Evolutionary conservation across 2,329 filamentous ascomycete species (phyloP).

Genomic region (Lecanicillium sp.): DNA sequence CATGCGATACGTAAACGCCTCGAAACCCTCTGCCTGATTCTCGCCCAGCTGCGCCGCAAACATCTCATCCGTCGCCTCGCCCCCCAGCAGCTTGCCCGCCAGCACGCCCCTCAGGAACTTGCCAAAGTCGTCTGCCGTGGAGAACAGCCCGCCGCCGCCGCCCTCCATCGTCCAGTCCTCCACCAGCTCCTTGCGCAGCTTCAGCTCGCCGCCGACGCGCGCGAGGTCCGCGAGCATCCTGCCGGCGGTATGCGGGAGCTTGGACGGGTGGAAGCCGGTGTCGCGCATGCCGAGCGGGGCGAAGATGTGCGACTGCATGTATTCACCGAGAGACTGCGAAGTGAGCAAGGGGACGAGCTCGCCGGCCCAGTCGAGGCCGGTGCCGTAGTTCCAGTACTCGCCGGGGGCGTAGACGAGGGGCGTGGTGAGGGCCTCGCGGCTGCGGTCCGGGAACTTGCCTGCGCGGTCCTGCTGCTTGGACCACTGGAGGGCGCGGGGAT

Average conservation of each 20-base stretch:
- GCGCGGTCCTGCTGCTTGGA: slow-evolving; percentile 28
- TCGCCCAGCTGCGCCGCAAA: slow-evolving; percentile 36
- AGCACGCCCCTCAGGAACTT: slow-evolving; percentile 30
- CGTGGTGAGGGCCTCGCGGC: slow-evolving; percentile 32
- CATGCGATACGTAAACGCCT: slow-evolving; percentile 13
- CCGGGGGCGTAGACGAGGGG: slow-evolving; percentile 42
- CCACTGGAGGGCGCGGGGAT: slow-evolving; percentile 37
- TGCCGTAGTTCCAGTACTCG: slow-evolving; percentile 43
- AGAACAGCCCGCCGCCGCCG: slow-evolving; percentile 39
- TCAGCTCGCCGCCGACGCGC: slow-evolving; percentile 20
- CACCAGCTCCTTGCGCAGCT: slow-evolving; percentile 14
- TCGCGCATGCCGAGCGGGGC: slow-evolving; percentile 30
- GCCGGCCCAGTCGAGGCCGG: slow-evolving; percentile 42
- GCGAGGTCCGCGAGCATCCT: slow-evolving; percentile 17
- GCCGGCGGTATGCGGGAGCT: slow-evolving; percentile 21
- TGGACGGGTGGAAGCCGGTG: slow-evolving; percentile 31
- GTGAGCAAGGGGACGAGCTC: slow-evolving; percentile 36
- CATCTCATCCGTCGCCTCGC: slow-evolving; percentile 29
- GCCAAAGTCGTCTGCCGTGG: slow-evolving; percentile 35
- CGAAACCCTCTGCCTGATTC: slow-evolving; percentile 19
- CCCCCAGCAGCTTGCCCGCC: slow-evolving; percentile 24
- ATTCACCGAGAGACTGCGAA: slow-evolving; percentile 29
- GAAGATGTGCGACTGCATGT: slow-evolving; percentile 33
- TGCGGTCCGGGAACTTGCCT: slow-evolving; percentile 26
- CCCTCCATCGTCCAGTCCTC: slow-evolving; percentile 31